Conservation (phyloP, 306 rosid genomes). For the Castanea crenata region DNA sequence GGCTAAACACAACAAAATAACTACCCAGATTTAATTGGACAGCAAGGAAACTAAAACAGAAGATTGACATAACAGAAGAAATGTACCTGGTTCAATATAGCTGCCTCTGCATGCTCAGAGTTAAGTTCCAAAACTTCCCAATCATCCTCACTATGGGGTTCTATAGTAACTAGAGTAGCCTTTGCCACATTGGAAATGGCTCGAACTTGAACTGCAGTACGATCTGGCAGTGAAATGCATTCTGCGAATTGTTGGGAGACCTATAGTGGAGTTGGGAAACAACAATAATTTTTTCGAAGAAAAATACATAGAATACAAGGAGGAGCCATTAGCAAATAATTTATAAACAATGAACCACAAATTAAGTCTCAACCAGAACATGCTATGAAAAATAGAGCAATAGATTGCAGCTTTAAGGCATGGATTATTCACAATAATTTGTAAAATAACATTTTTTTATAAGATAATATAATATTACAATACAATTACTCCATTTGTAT, state of each 20-base stretch:
- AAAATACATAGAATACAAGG: background rate
- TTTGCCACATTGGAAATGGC: conserved; percentile 55
- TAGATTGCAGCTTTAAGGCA: background rate
- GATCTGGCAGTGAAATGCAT: conserved; percentile 63
- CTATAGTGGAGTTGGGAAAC: conserved; percentile 17
- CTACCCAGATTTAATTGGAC: background rate
- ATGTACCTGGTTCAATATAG: conserved; percentile 72
- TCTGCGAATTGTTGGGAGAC: conserved; percentile 80
- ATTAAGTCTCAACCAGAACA: background rate
- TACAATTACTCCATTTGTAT: no score
- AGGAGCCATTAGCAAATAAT: background rate
- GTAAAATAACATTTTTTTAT: no score
- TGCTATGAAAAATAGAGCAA: background rate
- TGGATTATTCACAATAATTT: background rate
- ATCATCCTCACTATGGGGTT: conserved; percentile 82
- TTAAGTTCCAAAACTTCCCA: conserved; percentile 96
- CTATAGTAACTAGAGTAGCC: conserved; percentile 65
- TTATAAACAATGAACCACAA: background rate
- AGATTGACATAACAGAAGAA: background rate
- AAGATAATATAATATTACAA: no score
- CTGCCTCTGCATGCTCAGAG: conserved; percentile 76
- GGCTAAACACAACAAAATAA: background rate
- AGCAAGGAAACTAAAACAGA: background rate
- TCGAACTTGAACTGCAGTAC: conserved; percentile 55
- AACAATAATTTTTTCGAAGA: background rate